phyloP scores from a whole-genome alignment of 1,284 basidiomycete genomes.

The Stereum hirsutum region DNA sequence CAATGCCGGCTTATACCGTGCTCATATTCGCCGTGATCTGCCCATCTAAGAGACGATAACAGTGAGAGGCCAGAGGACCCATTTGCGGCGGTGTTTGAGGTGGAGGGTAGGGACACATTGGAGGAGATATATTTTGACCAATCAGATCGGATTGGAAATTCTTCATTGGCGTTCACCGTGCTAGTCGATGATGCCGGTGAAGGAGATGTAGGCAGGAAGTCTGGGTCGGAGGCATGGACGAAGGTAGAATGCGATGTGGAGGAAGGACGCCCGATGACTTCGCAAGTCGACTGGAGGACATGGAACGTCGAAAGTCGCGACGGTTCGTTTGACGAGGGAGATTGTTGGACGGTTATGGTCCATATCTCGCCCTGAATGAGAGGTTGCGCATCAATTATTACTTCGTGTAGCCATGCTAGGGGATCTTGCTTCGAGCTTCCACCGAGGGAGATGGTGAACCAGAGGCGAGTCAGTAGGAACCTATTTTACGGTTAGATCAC shows the following conservation, averaged over 20 bases:
- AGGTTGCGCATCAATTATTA: conserved; percentile 36
- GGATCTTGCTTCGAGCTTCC: conserved; percentile 16
- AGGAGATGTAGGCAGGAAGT: too few species aligned
- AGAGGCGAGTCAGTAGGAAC: conserved; percentile 52
- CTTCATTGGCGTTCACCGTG: not conserved
- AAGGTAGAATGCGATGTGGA: not conserved
- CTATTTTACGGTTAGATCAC: conserved; percentile 21
- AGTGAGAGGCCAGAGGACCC: conserved; percentile 15
- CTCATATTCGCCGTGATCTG: conserved; percentile 61
- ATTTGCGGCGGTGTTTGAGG: not conserved
- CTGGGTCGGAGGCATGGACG: too few species aligned
- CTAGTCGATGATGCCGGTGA: not conserved
- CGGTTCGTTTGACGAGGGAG: not conserved
- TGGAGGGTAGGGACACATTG: conserved; percentile 13
- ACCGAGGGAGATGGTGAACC: conserved; percentile 50
- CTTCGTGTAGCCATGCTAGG: conserved; percentile 23
- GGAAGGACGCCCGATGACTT: conserved; percentile 43
- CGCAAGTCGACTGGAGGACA: conserved; percentile 60
- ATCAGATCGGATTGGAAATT: conserved; percentile 38
- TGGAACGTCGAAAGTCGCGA: conserved; percentile 28
- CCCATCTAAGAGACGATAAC: conserved; percentile 39
- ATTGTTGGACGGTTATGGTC: conserved; percentile 29
- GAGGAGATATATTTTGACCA: conserved; percentile 50
- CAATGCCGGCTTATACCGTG: conserved; percentile 57
- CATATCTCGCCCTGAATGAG: conserved; percentile 51